Evolutionary conservation across 2,329 filamentous ascomycete species (phyloP), one percentile per base, ranked within the genome.

Genomic region (Coleophoma crateriformis): DNA sequence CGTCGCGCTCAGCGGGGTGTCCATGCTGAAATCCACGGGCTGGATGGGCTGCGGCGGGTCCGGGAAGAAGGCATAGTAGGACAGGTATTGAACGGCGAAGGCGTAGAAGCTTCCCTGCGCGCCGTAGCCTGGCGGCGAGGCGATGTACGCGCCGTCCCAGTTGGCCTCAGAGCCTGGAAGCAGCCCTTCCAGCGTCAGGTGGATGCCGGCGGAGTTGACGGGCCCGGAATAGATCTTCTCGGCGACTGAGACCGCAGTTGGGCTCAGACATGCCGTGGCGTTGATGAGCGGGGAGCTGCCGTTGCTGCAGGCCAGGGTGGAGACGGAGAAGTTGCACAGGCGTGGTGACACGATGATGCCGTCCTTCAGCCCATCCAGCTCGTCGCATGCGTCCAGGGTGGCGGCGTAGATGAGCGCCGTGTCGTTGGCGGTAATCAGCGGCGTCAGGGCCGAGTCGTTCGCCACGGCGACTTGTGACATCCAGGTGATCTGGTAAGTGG

Each of bases 381-480:
- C 56, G 51, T 78, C 75, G 57, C 75, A 78, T 57, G 77, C 73
- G n/a, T 66, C 64, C 32, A 77, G 45, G 33, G 68, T 63, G 51
- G 68, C 67, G 1, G 64, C 43, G 40, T 67, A 64, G 7, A 66
- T 62, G 4, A 63, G 49, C 4, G 50, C 53, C 64, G 64, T 68
- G 42, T 60, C 52, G 7, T 54, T 58, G 14, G 60, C 37, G 1
- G 59, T 56, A 1, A 68, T 52, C 2, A 56, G n/a, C 4, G 44
- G 27, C n/a, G 37, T 45, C 4, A 45, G 27, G 5, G 43, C 43
- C 32, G 43, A 33, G 27, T 45, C 43, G 19, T 45, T 45, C 4
- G 43, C 27, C 14, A 45, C 43, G 27, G 43, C 34, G 33, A 33
- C 43, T 39, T 39, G 37, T 1, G 43, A 32, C 14, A 33, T 45